Base-by-base conservation (phyloP, 2,329 filamentous ascomycete species). In the Ceratocystiopsis sp. region DNA sequence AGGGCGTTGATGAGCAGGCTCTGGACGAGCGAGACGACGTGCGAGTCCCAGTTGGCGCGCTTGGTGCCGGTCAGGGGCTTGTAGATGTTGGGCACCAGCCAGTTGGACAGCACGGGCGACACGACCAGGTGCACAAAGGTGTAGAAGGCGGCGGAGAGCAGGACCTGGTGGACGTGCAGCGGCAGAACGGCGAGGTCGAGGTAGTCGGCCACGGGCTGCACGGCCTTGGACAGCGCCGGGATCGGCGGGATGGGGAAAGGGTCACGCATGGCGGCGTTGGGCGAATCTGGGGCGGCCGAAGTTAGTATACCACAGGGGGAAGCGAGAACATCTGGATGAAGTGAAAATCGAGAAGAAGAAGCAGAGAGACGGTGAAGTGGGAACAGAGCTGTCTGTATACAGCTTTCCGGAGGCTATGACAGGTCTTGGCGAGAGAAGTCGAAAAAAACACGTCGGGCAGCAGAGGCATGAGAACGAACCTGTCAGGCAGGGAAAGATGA, bases 1-100 rank as follows among this genome's bases (percentile, higher is more conserved):
- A 87, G 62, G 40, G 52, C 57, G 58, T 80, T 84, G 62, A 93
- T 83, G 44, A 84, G 61, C 32, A 69, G 64, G 57, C 77, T 80
- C 67, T 93, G 84, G 44, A 84, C 67, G 51, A 91, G 71, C n/a
- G 81, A 86, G 32, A 91, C 84, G 44, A 89, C 78, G 57, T 89
- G 84, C 19, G 85, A 79, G 58, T 93, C 77, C 84, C 84, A 91
- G 66, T 82, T 91, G 48, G 85, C 66, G 55, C 70, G 72, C 45
- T 80, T 83, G 44, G 71, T 68, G 21, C 65, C 62, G 40, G 75
- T 72, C 51, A 84, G 68, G 40, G 61, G 60, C 32, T 65, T 57
- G 62, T 91, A 91, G 51, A 72, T 67, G 38, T 65, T 53, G 3
- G 80, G 74, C 49, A 80, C 76, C 46, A 85, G 57, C 45, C 64